phyloP scores from a whole-genome alignment of 2,329 filamentous ascomycete genomes.

The Venturia aucupariae region DNA sequence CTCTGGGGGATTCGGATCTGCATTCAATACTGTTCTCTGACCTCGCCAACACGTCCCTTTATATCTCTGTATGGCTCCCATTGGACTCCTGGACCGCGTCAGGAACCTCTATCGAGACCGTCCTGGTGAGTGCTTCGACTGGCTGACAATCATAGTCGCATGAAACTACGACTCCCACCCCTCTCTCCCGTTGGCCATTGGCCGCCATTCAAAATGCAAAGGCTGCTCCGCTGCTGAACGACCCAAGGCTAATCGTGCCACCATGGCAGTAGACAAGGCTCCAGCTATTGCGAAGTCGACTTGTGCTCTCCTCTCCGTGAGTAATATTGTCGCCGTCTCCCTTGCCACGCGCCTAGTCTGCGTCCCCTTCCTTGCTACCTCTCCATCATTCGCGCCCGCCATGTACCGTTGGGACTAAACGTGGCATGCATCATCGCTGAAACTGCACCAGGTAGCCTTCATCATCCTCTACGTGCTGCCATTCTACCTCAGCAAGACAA shows the following conservation, averaged over 20 bases:
- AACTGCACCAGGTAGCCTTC: constrained; percentile 55
- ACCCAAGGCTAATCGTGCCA: constrained; percentile 22
- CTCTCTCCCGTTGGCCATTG: constrained; percentile 9
- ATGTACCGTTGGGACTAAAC: not conserved
- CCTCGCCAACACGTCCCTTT: not conserved
- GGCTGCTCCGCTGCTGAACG: not conserved
- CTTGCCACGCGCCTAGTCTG: constrained; percentile 6
- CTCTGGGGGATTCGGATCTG: too few relatives aligned
- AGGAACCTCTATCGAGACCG: constrained; percentile 26
- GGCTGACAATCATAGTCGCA: too few relatives aligned
- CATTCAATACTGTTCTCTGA: too few relatives aligned
- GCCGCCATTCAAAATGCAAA: constrained; percentile 6
- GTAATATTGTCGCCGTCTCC: not conserved
- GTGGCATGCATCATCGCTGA: constrained; percentile 2
- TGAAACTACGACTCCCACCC: not conserved
- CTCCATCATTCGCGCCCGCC: not conserved
- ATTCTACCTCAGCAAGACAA: constrained; percentile 74
- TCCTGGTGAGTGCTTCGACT: constrained; percentile 27
- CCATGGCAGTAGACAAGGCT: constrained; percentile 27
- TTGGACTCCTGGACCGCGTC: constrained; percentile 26
- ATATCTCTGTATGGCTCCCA: constrained; percentile 25
- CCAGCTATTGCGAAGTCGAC: constrained; percentile 27
- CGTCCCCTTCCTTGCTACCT: not conserved
- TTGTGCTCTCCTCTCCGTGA: constrained; percentile 29
- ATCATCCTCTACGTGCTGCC: constrained; percentile 85